Base-by-base conservation (phyloP, 2,329 filamentous ascomycete genomes). In the Alternaria infectoria region DNA sequence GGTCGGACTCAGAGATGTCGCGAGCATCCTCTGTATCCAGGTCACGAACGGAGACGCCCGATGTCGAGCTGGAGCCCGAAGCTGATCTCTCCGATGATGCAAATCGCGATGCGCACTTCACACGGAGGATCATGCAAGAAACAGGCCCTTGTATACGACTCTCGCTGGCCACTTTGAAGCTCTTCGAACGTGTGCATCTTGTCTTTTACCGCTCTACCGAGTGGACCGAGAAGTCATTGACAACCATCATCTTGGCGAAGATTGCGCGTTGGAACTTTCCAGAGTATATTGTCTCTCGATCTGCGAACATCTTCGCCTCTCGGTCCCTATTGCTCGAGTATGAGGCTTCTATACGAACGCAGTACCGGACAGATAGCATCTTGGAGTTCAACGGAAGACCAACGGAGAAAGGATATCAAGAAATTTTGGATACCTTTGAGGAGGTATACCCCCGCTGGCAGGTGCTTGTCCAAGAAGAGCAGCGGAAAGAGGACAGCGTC, bases 181-280 rank as follows among this genome's bases (percentile, higher is more conserved):
- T 99, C 0, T 99, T 99, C 73, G 93, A 97, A 78, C 88, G 96
- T 25, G 93, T 98, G 1, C 96, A 98, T 81, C 83, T 99, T 3
- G 93, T 99, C 26, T 99, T 97, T 78, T 98, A 98, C 79, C 87
- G 95, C 62, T 97, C 94, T 10, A 96, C 93, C 0, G 92, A 97
- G 77, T 99, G 96, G 96, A 97, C 94, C 0, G 95, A 98, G 73
- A 98, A 97, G 78, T 97, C 95, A 1, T 83, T 99, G 13, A 98
- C 93, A 2, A 95, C 94, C 0, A 95, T 98, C 57, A 97, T 99
- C 47, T 86, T 99, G 6, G 93, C 96, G 8, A 94, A 95, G 67
- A 97, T 97, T 61, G 92, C 94, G 2, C 87, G 89, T 46, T 87
- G 93, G 36, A 96, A 94, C 76, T 99, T 97, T 68, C 94, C 95